Conservation (phyloP, 441 rosid species). For the Raphanus hybrid region DNA sequence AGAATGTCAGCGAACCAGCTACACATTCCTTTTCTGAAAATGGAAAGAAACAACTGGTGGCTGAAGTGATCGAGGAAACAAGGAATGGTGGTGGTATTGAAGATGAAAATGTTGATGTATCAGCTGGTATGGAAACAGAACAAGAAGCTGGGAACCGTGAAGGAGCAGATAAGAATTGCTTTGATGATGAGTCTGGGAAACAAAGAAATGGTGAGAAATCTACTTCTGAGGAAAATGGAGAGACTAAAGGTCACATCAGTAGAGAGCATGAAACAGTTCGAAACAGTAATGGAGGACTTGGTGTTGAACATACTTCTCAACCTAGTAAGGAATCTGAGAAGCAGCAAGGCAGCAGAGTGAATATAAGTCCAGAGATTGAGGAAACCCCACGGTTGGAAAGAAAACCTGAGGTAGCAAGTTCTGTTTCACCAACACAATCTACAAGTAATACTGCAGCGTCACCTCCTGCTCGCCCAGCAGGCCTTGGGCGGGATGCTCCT, state of each 20-base stretch:
- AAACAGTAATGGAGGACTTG: slow-evolving; percentile 27
- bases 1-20: background rate
- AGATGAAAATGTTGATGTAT: slow-evolving; percentile 26
- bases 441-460: slow-evolving; percentile 45
- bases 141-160: slow-evolving; percentile 15
- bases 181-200: slow-evolving; percentile 16
- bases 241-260: slow-evolving; percentile 23
- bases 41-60: slow-evolving; percentile 39
- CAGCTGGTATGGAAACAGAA: slow-evolving; percentile 16
- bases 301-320: slow-evolving; percentile 25
- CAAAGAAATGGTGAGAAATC: slow-evolving; percentile 30
- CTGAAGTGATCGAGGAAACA: slow-evolving; percentile 28
- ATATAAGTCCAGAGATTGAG: slow-evolving; percentile 29
- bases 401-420: slow-evolving; percentile 40
- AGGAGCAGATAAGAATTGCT: slow-evolving; percentile 1
- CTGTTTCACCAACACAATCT: slow-evolving; percentile 52
- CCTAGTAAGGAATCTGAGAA: slow-evolving; percentile 32
- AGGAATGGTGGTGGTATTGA: slow-evolving; percentile 40
- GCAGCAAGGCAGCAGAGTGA: slow-evolving; percentile 35
- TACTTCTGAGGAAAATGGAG: slow-evolving; percentile 42
- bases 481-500: slow-evolving; percentile 89
- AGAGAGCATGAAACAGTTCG: slow-evolving; percentile 20
- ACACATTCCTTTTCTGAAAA: slow-evolving; percentile 7
- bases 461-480: slow-evolving; percentile 79
- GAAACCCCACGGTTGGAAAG: slow-evolving; percentile 36